Conservation (phyloP, 805 yeast genomes). For the Candida xyloterini region DNA sequence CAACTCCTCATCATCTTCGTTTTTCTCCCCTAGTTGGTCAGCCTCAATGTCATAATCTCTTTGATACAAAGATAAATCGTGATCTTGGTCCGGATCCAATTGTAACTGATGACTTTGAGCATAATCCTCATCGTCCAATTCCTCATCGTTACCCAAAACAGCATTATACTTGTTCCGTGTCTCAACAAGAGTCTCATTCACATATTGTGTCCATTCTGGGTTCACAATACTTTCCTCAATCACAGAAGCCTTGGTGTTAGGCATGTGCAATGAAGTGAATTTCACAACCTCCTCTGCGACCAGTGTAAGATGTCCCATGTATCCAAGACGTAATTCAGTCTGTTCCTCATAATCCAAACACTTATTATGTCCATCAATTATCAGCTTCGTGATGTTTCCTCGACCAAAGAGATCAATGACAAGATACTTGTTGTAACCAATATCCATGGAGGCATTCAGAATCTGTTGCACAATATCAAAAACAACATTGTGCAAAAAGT, state of each 20-base stretch:
- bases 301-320: conserved; percentile 94
- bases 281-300: conserved; percentile 96
- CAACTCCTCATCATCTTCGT: conserved; percentile 26
- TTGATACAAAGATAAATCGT: conserved; percentile 20
- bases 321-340: conserved; percentile 73
- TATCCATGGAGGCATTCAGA: conserved; percentile 75
- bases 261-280: conserved; percentile 40
- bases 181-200: conserved; percentile 75
- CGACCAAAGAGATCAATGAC: conserved; percentile 70
- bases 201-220: conserved; percentile 76
- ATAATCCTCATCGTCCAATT: conserved; percentile 34
- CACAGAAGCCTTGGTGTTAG: conserved; percentile 50
- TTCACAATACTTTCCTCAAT: conserved; percentile 51
- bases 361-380: conserved; percentile 55
- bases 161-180: conserved; percentile 94
- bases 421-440: conserved; percentile 78
- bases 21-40: conserved; percentile 21
- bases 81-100: conserved; percentile 24
- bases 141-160: conserved; percentile 62
- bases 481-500: conserved; percentile 94
- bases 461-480: conserved; percentile 95
- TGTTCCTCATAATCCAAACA: conserved; percentile 60
- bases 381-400: conserved; percentile 54
- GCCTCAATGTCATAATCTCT: conserved; percentile 13
- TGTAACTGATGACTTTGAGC: conserved; percentile 27